Conservation (phyloP, 164 flowering plant species). For the Chimonanthus salicifolius region DNA sequence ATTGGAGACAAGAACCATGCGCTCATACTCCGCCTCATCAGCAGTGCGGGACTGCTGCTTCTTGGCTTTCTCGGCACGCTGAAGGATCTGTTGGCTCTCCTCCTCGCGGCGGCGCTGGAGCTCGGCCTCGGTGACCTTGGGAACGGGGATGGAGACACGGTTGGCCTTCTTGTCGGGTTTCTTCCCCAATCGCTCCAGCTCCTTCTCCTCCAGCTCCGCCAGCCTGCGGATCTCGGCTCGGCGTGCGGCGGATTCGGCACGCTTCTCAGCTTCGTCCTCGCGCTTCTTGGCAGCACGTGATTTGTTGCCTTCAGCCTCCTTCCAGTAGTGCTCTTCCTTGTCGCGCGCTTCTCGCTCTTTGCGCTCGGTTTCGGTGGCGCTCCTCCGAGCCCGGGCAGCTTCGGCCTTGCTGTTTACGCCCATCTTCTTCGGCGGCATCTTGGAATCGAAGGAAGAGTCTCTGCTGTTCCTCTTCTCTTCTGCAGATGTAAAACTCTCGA, state of each 20-base stretch:
- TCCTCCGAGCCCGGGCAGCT: conserved; percentile 73
- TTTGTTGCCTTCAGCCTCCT: conserved; percentile 78
- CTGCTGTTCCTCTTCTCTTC: too few species aligned
- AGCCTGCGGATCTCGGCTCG: conserved; percentile 69
- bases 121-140: conserved; percentile 93
- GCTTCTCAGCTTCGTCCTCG: conserved; percentile 88
- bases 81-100: conserved; percentile 48
- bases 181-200: conserved; percentile 52
- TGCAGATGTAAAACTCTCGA: too few species aligned
- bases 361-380: conserved; percentile 64
- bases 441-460: neutral
- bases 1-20: conserved; percentile 65
- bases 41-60: conserved; percentile 54
- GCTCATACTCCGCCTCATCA: conserved; percentile 92
- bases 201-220: conserved; percentile 85
- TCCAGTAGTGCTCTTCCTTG: conserved; percentile 92
- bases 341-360: conserved; percentile 57
- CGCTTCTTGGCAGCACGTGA: conserved; percentile 80
- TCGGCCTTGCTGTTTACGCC: conserved; percentile 95
- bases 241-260: conserved; percentile 70
- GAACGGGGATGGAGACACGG: conserved; percentile 78
- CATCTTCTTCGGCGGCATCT: conserved; percentile 88
- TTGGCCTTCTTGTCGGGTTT: conserved; percentile 91
- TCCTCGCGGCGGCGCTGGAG: conserved; percentile 53
- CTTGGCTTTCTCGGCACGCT: conserved; percentile 64